Percentiles rank a stretch among this genome's conserved stretches.
Conservation (phyloP, 768 basidiomycete genomes). For the Podaxis pistillaris region DNA sequence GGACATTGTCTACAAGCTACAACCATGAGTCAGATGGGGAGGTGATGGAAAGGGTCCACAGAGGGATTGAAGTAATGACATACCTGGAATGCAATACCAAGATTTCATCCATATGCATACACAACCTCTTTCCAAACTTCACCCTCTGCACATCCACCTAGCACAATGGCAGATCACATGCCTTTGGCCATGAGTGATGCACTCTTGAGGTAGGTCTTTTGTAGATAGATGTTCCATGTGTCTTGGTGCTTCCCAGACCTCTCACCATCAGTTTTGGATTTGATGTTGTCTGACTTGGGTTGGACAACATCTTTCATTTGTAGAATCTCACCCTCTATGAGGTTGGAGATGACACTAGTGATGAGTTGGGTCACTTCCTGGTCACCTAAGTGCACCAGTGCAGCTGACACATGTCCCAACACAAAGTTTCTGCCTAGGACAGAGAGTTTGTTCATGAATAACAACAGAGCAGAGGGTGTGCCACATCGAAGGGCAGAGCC, state of each 20-base stretch:
- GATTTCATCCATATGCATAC: conserved; percentile 93
- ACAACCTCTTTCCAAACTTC: conserved; percentile 92
- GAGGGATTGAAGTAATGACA: conserved; percentile 18
- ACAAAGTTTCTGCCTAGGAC: conserved; percentile 91
- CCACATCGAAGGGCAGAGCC: conserved; percentile 74
- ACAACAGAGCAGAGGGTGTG: conserved; percentile 72
- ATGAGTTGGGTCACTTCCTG: conserved; percentile 88
- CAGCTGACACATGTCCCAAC: conserved; percentile 80
- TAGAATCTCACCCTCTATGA: conserved; percentile 93
- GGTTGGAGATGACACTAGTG: conserved; percentile 79
- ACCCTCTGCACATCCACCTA: conserved; percentile 82
- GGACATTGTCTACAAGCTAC: conserved; percentile 92
- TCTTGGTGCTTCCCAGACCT: conserved; percentile 27
- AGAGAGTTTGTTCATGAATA: conserved; percentile 86
- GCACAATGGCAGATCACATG: conserved; percentile 79
- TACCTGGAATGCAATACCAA: conserved; percentile 96
- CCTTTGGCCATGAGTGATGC: conserved; percentile 93
- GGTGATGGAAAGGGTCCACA: neutral
- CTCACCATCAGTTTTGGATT: conserved; percentile 17
- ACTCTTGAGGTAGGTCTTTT: conserved; percentile 93
- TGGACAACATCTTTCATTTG: conserved; percentile 60
- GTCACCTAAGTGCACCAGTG: conserved; percentile 76
- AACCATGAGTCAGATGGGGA: neutral
- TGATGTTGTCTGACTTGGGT: conserved; percentile 24
- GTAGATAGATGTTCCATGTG: conserved; percentile 81